These are phyloP conservation scores for Theobroma grandiflorum DNA, from an alignment of 441 rosid genomes.

Conservation along the genomic window DNA sequence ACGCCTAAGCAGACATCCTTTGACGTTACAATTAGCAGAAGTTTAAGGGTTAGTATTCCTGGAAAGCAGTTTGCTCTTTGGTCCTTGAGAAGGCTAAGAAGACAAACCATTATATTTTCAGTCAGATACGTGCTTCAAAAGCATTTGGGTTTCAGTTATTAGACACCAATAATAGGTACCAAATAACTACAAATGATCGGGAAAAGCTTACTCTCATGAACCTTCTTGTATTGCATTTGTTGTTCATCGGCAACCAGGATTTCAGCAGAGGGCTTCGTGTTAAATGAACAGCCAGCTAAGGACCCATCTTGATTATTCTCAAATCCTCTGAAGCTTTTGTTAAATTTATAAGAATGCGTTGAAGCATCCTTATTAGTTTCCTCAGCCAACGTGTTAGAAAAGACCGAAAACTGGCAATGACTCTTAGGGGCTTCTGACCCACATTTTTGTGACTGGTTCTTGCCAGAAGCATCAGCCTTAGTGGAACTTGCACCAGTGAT, in stretches of 20 bases:
- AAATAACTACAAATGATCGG: neutral
- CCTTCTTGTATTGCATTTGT: neutral
- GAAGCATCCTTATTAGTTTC: neutral
- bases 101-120: neutral
- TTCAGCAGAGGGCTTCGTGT: conserved; percentile 6
- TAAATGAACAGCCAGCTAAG: neutral
- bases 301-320: conserved; percentile 14
- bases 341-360: neutral
- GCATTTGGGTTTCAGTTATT: neutral
- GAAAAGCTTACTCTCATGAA: conserved; percentile 5
- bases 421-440: neutral
- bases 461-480: neutral
- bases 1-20: neutral
- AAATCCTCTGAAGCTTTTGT: neutral
- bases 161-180: neutral
- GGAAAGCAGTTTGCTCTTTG: neutral
- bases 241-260: neutral
- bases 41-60: neutral
- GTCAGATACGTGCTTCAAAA: neutral
- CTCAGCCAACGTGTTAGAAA: neutral
- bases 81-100: neutral
- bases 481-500: neutral
- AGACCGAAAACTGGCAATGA: neutral
- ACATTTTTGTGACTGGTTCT: neutral
- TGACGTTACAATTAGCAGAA: neutral